Evolutionary conservation across 192 early-diverging fungal species (phyloP), one percentile per base, ranked within the genome.

Genomic region (Umbelopsis vinacea): DNA sequence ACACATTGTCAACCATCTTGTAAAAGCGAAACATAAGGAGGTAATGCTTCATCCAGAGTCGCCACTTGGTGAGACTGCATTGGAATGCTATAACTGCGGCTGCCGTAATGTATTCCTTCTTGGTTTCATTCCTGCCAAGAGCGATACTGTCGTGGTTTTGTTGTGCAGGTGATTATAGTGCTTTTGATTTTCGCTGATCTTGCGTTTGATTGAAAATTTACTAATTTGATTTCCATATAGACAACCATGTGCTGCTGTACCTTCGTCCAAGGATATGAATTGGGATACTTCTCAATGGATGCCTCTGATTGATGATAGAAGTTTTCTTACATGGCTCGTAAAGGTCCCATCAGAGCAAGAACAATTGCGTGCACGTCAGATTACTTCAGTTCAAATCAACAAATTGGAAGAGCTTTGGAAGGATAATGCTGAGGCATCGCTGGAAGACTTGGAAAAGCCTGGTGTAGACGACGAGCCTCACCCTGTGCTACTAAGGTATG

Each of bases 1-100:
- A 14, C 97, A 99, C 75, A 97, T 98, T 63, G 90, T 99, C 70
- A 94, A 91, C 74, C 97, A 99, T 74, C 79, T 99, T 52, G 97
- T 98, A 35, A 86, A 88, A 37, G 92, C 96, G 23, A 91, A 92
- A 70, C 97, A 99, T 83, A 95, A 95, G 77, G 96, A 99, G 77
- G 97, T 98, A 10, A 84, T 85, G 66, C 87, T 99, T 29, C 97
- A 99, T 74, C 92, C 94, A 0, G 90, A 94, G n/a, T 92, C 93
- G 10, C 92, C 94, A 22, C 88, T 99, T 12, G 97, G 97, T 23
- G 97, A 98, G 53, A 95, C 94, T 2, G 87, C 91, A 2, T 86
- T 99, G 45, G 97, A 99, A 79, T 99, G 97, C 78, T 99, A 98
- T 85, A 95, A 97, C 81, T 99, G 97, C 81, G 95, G 97, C 15